Conservation (phyloP, 257 asterid genomes). For the Nicotiana sylvestris region DNA sequence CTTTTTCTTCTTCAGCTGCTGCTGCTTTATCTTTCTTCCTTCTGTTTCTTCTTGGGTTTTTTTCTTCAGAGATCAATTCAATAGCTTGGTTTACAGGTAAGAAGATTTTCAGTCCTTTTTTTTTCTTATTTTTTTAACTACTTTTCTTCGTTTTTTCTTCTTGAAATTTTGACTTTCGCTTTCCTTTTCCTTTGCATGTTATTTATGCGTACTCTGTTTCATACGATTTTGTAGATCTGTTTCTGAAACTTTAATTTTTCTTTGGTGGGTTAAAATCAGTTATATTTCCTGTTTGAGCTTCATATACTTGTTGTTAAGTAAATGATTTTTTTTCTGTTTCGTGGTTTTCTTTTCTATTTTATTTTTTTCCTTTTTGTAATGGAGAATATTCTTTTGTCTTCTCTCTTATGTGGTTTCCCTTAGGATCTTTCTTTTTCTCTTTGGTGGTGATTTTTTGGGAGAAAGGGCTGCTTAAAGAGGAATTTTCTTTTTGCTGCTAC, state of each 20-base stretch:
- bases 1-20: neutral
- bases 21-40: neutral
- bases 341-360: neutral
- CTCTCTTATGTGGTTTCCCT: neutral
- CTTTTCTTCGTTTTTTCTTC: neutral
- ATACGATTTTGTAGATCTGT: neutral
- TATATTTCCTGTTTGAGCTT: neutral
- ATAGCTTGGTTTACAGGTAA: conserved; percentile 10
- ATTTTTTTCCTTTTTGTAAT: neutral
- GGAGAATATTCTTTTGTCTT: neutral
- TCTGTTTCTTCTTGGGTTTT: neutral
- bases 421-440: neutral
- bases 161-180: neutral
- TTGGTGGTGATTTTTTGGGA: neutral
- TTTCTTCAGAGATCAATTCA: neutral
- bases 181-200: neutral
- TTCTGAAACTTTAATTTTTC: neutral
- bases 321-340: neutral
- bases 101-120: neutral
- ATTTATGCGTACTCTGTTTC: neutral
- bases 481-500: neutral
- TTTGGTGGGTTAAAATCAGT: neutral
- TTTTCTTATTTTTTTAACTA: neutral
- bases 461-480: neutral
- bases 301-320: neutral